phyloP scores from a whole-genome alignment of 2,329 filamentous ascomycete species.

The Phyllosticta citribraziliensis region DNA sequence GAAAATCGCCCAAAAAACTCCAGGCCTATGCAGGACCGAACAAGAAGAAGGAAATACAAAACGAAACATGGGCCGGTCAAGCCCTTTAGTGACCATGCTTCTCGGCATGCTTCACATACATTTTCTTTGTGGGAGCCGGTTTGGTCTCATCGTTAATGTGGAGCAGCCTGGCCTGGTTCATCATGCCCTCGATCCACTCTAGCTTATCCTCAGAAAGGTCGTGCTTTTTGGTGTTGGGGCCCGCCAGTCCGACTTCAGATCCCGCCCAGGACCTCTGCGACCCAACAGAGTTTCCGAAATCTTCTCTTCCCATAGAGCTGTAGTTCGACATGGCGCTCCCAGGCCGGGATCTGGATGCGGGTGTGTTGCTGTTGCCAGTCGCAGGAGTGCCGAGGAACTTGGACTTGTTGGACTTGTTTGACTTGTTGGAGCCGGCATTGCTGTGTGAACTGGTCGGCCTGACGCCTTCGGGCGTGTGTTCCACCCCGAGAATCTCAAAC shows the following conservation, averaged over 20 bases:
- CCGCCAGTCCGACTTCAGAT: conserved; percentile 54
- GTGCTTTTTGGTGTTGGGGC: conserved; percentile 54
- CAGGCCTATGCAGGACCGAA: not conserved
- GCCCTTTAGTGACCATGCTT: not conserved
- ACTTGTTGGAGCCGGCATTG: not conserved
- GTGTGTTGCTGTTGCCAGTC: not conserved
- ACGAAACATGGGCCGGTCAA: not conserved
- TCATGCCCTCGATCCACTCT: conserved; percentile 75
- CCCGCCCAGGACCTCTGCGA: conserved; percentile 27
- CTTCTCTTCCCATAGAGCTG: conserved; percentile 5
- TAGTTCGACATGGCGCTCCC: conserved; percentile 7
- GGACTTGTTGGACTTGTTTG: not conserved
- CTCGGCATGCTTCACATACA: conserved; percentile 3
- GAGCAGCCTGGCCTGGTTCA: conserved; percentile 65
- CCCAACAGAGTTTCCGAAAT: conserved; percentile 18
- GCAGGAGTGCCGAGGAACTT: not conserved
- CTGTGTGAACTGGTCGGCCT: conserved; percentile 8
- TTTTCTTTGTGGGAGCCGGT: conserved; percentile 4
- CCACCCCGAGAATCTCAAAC: conserved; percentile 46
- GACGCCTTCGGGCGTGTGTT: conserved; percentile 11
- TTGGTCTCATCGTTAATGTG: not conserved
- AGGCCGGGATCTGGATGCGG: not conserved
- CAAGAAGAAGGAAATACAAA: not conserved
- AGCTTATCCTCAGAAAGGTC: conserved; percentile 61
- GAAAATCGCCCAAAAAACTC: conserved; percentile 1